Percentiles rank a stretch among this genome's conserved stretches.
These are phyloP conservation scores for Isatis tinctoria DNA, from an alignment of 345 rosid genomes.

Conservation along the genomic window DNA sequence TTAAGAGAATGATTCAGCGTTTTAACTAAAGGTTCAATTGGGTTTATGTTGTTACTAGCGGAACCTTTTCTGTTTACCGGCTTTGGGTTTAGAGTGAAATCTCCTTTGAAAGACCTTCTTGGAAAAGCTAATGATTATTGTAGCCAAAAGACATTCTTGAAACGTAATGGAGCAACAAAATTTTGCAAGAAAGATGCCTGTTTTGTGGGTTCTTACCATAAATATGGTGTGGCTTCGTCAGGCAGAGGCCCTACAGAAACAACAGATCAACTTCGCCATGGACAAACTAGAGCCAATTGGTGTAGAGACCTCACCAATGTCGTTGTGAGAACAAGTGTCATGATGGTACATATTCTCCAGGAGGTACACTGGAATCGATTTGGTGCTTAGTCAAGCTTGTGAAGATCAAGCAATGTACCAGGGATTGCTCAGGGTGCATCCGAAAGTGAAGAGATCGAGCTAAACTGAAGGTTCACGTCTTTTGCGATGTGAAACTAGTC, in stretches of 20 bases:
- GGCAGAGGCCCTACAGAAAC: too few species aligned
- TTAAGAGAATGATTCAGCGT: background rate
- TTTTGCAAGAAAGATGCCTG: background rate
- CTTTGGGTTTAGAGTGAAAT: too few species aligned
- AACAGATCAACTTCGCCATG: background rate
- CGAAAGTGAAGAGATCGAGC: background rate
- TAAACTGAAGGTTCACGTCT: background rate
- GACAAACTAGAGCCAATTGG: too few species aligned
- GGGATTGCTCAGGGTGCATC: background rate
- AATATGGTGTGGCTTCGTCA: too few species aligned
- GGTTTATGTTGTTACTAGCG: background rate
- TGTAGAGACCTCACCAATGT: too few species aligned
- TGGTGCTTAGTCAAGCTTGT: background rate
- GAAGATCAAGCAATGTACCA: background rate
- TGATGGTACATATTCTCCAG: background rate
- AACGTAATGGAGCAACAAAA: background rate
- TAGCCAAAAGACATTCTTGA: background rate
- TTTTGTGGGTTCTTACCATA: background rate
- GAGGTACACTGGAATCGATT: background rate
- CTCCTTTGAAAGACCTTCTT: background rate
- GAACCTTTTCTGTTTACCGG: background rate
- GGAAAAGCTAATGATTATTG: background rate
- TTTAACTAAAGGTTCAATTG: background rate
- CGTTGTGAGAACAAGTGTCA: too few species aligned
- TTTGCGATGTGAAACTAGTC: background rate